Evolutionary conservation across 176 grass and related monocot genomes (phyloP).

Genomic region (Dendrocalamus sinicus): DNA sequence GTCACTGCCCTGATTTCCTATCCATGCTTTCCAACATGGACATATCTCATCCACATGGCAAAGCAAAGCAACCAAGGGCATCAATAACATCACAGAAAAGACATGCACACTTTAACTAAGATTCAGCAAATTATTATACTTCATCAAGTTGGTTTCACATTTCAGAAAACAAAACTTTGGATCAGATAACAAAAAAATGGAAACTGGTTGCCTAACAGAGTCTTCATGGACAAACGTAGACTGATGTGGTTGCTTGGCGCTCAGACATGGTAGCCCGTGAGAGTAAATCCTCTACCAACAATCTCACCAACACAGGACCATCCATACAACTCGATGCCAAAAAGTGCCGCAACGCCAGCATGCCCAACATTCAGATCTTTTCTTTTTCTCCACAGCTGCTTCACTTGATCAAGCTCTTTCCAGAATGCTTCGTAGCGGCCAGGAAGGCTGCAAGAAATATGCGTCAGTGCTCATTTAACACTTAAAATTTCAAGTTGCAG

Average conservation of each 20-base stretch:
- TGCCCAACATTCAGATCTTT: slow-evolving; percentile 78
- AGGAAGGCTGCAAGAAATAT: slow-evolving; percentile 61
- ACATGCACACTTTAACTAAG: slow-evolving; percentile 4
- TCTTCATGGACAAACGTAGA: background rate
- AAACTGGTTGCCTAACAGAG: slow-evolving; percentile 20
- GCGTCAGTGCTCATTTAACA: background rate
- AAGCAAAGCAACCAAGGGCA: background rate
- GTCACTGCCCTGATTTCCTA: background rate
- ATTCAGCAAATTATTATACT: slow-evolving; percentile 44
- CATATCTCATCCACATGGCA: too few species aligned
- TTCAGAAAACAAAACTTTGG: slow-evolving; percentile 1
- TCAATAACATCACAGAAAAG: background rate
- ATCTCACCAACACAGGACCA: slow-evolving; percentile 84
- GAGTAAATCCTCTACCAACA: slow-evolving; percentile 76
- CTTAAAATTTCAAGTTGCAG: background rate
- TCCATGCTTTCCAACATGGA: background rate
- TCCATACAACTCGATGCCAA: slow-evolving; percentile 77
- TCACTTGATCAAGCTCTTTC: slow-evolving; percentile 78
- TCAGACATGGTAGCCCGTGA: slow-evolving; percentile 90
- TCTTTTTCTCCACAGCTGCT: slow-evolving; percentile 66
- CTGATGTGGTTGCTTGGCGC: background rate
- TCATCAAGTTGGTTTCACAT: slow-evolving; percentile 28
- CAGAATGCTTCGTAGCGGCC: slow-evolving; percentile 72
- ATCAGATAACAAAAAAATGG: background rate
- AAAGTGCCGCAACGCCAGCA: slow-evolving; percentile 70